phyloP scores from a whole-genome alignment of 148 eudicot genomes.

The Rhododendron mucronatum region DNA sequence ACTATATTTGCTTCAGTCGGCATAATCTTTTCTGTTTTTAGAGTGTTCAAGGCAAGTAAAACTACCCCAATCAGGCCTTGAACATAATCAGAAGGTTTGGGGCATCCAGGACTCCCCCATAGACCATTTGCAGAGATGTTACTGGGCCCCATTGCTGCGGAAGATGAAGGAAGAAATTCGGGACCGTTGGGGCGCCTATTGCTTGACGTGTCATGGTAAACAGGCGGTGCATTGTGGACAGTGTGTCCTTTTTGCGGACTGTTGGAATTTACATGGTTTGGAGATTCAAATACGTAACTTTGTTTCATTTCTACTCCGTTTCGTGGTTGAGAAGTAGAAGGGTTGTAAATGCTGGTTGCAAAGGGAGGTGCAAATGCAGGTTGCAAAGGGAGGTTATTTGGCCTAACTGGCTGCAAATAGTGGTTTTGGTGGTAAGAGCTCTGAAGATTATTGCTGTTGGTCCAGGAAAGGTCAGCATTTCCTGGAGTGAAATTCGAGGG shows the following conservation, averaged over 20 bases:
- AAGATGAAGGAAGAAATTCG: constrained; percentile 24
- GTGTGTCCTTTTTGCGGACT: constrained; percentile 36
- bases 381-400: constrained; percentile 22
- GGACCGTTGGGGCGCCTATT: constrained; percentile 29
- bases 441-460: constrained; percentile 20
- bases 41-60: constrained; percentile 71
- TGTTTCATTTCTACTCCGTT: constrained; percentile 35
- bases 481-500: constrained; percentile 31
- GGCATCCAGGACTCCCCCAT: constrained; percentile 40
- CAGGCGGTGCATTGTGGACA: constrained; percentile 21
- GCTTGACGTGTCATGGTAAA: constrained; percentile 26
- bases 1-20: constrained; percentile 75
- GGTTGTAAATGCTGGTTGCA: constrained; percentile 28
- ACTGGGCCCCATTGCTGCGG: constrained; percentile 26
- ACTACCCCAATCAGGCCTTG: constrained; percentile 76
- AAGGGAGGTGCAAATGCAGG: constrained; percentile 26
- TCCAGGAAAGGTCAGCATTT: constrained; percentile 35
- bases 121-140: constrained; percentile 26
- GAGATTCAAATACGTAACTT: constrained; percentile 18
- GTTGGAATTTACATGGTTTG: constrained; percentile 32
- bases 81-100: constrained; percentile 61
- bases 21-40: constrained; percentile 66
- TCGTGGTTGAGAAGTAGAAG: constrained; percentile 29
- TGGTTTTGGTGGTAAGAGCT: constrained; percentile 40
- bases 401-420: constrained; percentile 30